phyloP scores from a whole-genome alignment of 1,284 basidiomycete species.

The Calocybe gambosa region DNA sequence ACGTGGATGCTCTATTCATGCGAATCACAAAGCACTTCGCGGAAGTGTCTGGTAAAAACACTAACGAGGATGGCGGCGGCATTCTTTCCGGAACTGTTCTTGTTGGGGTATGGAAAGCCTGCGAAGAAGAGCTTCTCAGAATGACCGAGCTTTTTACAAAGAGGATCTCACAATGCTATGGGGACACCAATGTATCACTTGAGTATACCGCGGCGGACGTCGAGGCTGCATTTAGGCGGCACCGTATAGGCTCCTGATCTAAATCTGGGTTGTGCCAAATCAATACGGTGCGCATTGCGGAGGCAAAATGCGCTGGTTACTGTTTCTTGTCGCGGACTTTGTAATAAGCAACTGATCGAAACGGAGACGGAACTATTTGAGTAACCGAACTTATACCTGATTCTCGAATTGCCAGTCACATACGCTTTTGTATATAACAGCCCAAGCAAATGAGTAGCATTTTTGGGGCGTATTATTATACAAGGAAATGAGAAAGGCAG shows the following conservation, averaged over 20 bases:
- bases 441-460: no score
- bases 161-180: slow-evolving; percentile 73
- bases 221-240: slow-evolving; percentile 68
- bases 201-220: slow-evolving; percentile 77
- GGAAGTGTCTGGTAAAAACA: slow-evolving; percentile 64
- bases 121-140: slow-evolving; percentile 74
- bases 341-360: neutral
- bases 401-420: no score
- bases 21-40: slow-evolving; percentile 96
- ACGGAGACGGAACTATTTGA: no score
- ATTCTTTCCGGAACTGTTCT: slow-evolving; percentile 65
- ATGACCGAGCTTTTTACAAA: slow-evolving; percentile 66
- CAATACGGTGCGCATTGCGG: neutral
- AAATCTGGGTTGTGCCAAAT: no score
- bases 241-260: slow-evolving; percentile 42
- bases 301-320: neutral
- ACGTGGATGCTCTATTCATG: slow-evolving; percentile 82
- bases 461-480: no score
- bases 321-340: neutral
- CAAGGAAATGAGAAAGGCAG: no score
- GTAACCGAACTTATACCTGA: no score
- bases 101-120: slow-evolving; percentile 82
- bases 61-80: slow-evolving; percentile 50
- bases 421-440: no score
- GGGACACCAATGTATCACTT: slow-evolving; percentile 59